Evolutionary conservation across 192 early-diverging fungal genomes (phyloP), one percentile per base, ranked within the genome.

Genomic region (Globomyces pollinis-pini): DNA sequence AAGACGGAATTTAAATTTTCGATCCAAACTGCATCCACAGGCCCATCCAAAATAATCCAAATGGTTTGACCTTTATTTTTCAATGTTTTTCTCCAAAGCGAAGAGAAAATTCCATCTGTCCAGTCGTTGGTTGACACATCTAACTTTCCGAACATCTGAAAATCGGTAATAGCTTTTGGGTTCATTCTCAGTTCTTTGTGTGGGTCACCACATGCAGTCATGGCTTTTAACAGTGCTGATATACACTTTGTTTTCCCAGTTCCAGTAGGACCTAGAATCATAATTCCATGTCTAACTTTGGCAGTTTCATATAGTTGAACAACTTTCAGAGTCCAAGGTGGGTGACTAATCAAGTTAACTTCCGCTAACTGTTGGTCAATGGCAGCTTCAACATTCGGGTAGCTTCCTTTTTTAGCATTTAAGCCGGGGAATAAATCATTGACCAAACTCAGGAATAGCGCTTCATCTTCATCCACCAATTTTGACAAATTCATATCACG

Each of bases 401-500:
- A 83, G 12, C 42, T 66, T 30, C 67, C 75, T 63, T 83, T 84
- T 50, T 81, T 81, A 12, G 78, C 77, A 24, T 64, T 68, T 12
- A 84, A 53, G 31, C 81, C 81, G 20, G 81, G 81, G 72, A 84
- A 84, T 50, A 84, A 61, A 38, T 84, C 81, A 47, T 84, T 84
- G 43, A 84, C 75, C 44, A 84, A 60, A 32, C 64, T 68, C 44
- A 84, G 50, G 67, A 84, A 84, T 3, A 84, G 62, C 0, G 75
- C 72, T 62, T 83, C 79, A 49, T 84, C 81, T 61, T 84, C 80
- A 51, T 84, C 81, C 0, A 84, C 81, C n/a, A 84, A 66, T 59
- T 84, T 84, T 16, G 81, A 84, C 36, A 84, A 49, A 50, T 84
- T 84, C 81, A 84, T 84, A 61, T 84, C 81, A 61, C 81, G 66